Conservation (phyloP, 2,329 filamentous ascomycete genomes). For the Trichoderma sp. region DNA sequence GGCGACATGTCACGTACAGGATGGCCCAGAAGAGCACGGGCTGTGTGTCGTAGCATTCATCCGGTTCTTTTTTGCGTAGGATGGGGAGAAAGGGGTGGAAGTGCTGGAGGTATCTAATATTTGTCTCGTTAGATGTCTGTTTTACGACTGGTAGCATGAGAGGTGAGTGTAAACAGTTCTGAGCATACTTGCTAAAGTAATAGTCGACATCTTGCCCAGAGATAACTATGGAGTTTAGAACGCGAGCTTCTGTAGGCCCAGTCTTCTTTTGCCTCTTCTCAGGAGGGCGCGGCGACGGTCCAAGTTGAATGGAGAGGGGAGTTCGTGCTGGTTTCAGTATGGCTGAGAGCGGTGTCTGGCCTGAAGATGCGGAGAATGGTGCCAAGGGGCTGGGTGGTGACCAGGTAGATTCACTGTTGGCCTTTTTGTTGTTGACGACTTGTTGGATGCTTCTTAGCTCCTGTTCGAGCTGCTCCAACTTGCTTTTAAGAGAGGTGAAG, state of each 20-base stretch:
- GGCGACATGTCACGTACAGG: slow-evolving; percentile 54
- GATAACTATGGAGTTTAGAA: slow-evolving; percentile 53
- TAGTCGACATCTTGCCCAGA: slow-evolving; percentile 58
- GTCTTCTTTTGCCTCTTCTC: slow-evolving; percentile 33
- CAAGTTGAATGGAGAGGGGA: slow-evolving; percentile 34
- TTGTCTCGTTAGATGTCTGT: slow-evolving; percentile 1
- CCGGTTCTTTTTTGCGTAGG: slow-evolving; percentile 53
- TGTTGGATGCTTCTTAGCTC: slow-evolving; percentile 60
- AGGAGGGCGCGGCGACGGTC: slow-evolving; percentile 34
- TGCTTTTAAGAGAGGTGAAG: slow-evolving; percentile 43
- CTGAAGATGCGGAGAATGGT: slow-evolving; percentile 35
- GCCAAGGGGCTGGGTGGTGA: slow-evolving; percentile 39
- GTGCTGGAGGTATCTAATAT: slow-evolving; percentile 52
- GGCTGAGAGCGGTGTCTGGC: slow-evolving; percentile 29
- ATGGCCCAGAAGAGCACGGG: slow-evolving; percentile 60
- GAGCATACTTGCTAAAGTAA: slow-evolving; percentile 56
- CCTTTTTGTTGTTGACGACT: slow-evolving; percentile 44
- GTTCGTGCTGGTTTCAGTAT: slow-evolving; percentile 22
- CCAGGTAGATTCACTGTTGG: slow-evolving; percentile 34
- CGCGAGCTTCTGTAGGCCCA: slow-evolving; percentile 46
- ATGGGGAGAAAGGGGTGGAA: slow-evolving; percentile 60
- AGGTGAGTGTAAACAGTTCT: not conserved
- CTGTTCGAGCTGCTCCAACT: slow-evolving; percentile 58
- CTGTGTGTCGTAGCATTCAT: slow-evolving; percentile 53
- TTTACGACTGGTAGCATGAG: not conserved